Evolutionary conservation across 257 asterid species (phyloP), one percentile per base, ranked within the genome.

Genomic region (Nicotiana tomentosiformis): DNA sequence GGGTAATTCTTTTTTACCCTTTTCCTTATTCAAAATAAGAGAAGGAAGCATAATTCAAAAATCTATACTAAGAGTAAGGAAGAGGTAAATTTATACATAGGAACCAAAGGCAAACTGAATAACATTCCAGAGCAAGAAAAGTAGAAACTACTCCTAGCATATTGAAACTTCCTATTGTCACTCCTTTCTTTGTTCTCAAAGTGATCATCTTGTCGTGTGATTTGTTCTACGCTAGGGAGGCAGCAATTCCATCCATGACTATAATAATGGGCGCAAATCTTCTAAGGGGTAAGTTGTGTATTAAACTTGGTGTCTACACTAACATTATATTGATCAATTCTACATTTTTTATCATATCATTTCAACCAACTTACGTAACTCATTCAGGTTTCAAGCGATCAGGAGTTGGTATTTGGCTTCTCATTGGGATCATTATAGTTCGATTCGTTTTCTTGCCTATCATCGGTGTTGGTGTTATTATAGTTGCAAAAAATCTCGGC

Each of bases 241-340:
- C 88, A 69, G 88, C 88, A 86, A 83, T 86, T 55, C 88, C 88
- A 26, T 58, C 83, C 1, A 68, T 86, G 53, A 80, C 88, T 33
- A 57, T 86, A 68, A 79, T 86, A 70, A 78, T 86, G 51, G 88
- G 88, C 3, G 86, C 74, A 23, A 86, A 86, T 69, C 86, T 86
- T 56, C 82, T 83, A 26, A 83, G 60, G 39, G 88, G 88, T 85
- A 78, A 62, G 58, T 37, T 0, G 0, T 33, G 26, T n/a, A 58
- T 58, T 2, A 0, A 51, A 51, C 61, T 51, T 51, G 29, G 26
- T 29, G 30, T 76, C 64, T 0, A 9, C 12, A 9, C 26, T 76
- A 11, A 14, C 12, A 20, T 12, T 20, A 23, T 76, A 11, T 46
- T 5, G 0, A 5, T 53, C 5, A 57, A 10, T 20, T 26, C 29